Evolutionary conservation across 129 eudicot genomes (phyloP), one percentile per base, ranked within the genome.

Genomic region (Smallanthus sonchifolius): DNA sequence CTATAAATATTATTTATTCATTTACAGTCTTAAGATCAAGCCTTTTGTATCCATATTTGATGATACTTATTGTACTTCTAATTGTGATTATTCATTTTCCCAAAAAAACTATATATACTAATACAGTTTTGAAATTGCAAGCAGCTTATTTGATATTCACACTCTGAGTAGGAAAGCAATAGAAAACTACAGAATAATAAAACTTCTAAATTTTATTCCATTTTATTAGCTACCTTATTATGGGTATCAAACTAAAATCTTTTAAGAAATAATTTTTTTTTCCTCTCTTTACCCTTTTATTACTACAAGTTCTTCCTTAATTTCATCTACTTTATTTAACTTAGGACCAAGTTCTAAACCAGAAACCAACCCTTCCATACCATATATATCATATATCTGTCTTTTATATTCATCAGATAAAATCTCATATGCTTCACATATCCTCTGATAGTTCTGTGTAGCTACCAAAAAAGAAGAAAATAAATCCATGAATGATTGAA

Each of bases 371-470:
- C 99, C 99, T 82, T 94, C 99, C 99, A 94, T 94, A 47, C 99
- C 99, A 82, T 94, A 94, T 67, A 94, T 82, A 82, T 94, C 99
- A 81, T 94, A 94, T 81, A 94, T 91, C 72, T 83, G 86, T 80
- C 99, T 86, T 75, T 91, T 94, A 68, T 82, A 80, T 68, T 82
- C 91, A 56, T 94, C 99, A 0, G 90, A 79, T 67, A 94, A 81
- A 52, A 94, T 91, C 85, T 91, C 97, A 82, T 94, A 94, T 8
- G 99, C 99, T 86, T 91, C 90, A 82, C 99, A 88, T 79, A 94
- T 91, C 70, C 99, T 86, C 81, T 94, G 99, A 75, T 91, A 94
- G 73, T 94, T 94, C 83, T 83, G 81, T 38, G 97, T 94, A 20
- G 99, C 99, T 54, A 82, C 85, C 44, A 69, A 81, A 86, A 71